Base-by-base conservation (phyloP, 805 yeast species). In the Hanseniaspora valbyensis region DNA sequence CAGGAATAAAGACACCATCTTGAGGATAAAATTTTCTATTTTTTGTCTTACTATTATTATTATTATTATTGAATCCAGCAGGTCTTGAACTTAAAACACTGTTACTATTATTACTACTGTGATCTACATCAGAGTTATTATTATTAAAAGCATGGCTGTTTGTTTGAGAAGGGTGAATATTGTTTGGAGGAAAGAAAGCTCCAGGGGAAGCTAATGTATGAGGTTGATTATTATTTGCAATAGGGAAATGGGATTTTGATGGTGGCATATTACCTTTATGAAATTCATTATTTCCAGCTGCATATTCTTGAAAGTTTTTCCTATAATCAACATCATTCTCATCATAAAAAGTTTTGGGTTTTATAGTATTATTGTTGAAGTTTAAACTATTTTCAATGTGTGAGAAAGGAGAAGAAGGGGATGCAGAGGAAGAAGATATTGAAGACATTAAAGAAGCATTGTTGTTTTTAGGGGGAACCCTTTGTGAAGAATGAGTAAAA, bases 1-100 rank as follows among this genome's bases (percentile, higher is more conserved):
- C 38, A 2, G 38, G 33, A 14, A 18, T 46, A 25, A 38, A 46
- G 7, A 32, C 21, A 1, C 44, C 51, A 40, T 48, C 51, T 40
- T 30, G 34, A 14, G 51, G 44, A 16, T 48, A 48, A 18, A 29
- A 48, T 21, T 48, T 48, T 14, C 29, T 26, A 24, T 48, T 34
- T 32, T 14, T 21, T 12, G 32, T 32, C 16, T 37, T 37, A 22
- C 16, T 22, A 3, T 6, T n/a, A n/a, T n/a, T n/a, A n/a, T n/a
- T n/a, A n/a, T n/a, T n/a, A n/a, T n/a, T n/a, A n/a, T n/a, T 6
- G 12, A 21, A 37, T 7, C 21, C 41, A 22, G 3, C 16, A 13
- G 41, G 21, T 18, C 13, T 34, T 4, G 21, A 9, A 32, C 7
- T n/a, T n/a, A 36, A 9, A 18, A 8, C 25, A n/a, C n/a, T 36